Base-by-base conservation (phyloP, 352 stramenopile genomes). In the Phytophthora multivora region DNA sequence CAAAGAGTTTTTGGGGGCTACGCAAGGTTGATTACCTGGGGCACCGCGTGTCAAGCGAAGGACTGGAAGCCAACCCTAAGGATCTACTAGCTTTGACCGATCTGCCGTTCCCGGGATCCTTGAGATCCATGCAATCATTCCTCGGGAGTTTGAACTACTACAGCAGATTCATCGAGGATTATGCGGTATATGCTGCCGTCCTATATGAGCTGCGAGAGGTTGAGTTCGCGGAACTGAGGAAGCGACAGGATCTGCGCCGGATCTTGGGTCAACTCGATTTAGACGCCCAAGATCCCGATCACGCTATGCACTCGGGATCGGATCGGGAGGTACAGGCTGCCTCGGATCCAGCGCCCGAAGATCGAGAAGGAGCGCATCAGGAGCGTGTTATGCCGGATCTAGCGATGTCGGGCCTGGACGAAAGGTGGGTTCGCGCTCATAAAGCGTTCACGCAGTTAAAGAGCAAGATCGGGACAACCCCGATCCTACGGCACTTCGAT, bases 1-100 rank as follows among this genome's bases (percentile, higher is more conserved):
- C 48, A 0, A 76, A 77, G 51, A 69, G 69, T 25, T 40, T 45
- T 6, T 73, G 60, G 18, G 67, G 69, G 0, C 46, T 43, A 23
- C 25, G 35, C 5, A 28, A 47, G 6, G 56, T 71, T 0, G 59
- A 64, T 4, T 77, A 69, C 9, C 30, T 74, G 4, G 54, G 41
- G 2, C 56, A 69, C 13, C n/a, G 21, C 3, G 45, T 69, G 0
- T 47, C 16, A 0, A 1, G 10, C 0, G 41, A 63, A 2, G 54
- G 69, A 0, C 13, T 73, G 0, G 21, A 51, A 10, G 33, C 41
- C 0, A 10, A 64, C 18, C 61, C 54, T 11, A 70, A 70, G 39
- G 52, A 61, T 51, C 42, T 60, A 2, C 10, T 43, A 1, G n/a
- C 26, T 1, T 13, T 64, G 5, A 18, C 18, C 0, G 23, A 53